Percentiles rank a stretch among this genome's conserved stretches.
phyloP scores from a whole-genome alignment of 83 land plant species.

The Picea engelmannii region DNA sequence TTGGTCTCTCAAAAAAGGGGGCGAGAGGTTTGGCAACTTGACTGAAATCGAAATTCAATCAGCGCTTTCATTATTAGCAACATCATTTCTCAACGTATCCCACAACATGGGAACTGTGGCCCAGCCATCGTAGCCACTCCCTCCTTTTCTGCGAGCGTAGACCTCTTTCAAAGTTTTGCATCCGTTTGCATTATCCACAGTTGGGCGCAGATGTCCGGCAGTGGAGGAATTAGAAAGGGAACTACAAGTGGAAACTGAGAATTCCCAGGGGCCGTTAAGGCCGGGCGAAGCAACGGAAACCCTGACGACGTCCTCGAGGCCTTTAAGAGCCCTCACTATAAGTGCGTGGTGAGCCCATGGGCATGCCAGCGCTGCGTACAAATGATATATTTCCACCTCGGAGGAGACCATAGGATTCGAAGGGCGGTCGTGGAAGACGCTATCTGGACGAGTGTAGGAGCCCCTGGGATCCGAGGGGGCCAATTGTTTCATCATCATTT shows the following conservation, averaged over 20 bases:
- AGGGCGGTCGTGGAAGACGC: too few species aligned
- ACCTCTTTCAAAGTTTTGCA: constrained; percentile 65
- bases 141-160: constrained; percentile 56
- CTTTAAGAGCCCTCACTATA: too few species aligned
- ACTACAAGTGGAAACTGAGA: constrained; percentile 10
- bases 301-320: too few species aligned
- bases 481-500: too few species aligned
- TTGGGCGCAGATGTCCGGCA: constrained; percentile 16
- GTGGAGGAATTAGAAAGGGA: background rate
- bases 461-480: too few species aligned
- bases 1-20: constrained; percentile 41
- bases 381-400: too few species aligned
- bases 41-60: constrained; percentile 74
- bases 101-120: constrained; percentile 95
- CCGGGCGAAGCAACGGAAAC: too few species aligned
- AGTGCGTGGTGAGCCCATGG: too few species aligned
- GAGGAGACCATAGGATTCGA: too few species aligned
- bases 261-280: constrained; percentile 69
- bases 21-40: constrained; percentile 48
- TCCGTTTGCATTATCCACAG: constrained; percentile 59
- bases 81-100: constrained; percentile 60
- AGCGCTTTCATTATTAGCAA: constrained; percentile 91
- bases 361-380: too few species aligned
- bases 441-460: too few species aligned
- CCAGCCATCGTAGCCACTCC: constrained; percentile 65